These are phyloP conservation scores for Isatis tinctoria DNA, from an alignment of 345 rosid genomes.

Conservation along the genomic window DNA sequence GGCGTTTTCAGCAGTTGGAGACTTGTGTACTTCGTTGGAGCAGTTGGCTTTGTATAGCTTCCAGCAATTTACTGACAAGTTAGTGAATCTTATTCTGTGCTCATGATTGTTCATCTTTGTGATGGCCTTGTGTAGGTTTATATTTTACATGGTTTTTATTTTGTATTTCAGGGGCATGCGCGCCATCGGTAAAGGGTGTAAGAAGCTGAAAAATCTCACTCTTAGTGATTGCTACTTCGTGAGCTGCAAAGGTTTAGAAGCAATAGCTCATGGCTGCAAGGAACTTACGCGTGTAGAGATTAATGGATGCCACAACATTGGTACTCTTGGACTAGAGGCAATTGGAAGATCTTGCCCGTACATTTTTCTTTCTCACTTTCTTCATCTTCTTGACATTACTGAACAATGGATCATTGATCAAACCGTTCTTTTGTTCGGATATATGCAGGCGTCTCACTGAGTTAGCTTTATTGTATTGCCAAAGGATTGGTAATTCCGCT, in stretches of 20 bases:
- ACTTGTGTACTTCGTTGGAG: slow-evolving; percentile 60
- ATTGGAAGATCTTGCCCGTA: slow-evolving; percentile 83
- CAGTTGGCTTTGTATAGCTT: slow-evolving; percentile 67
- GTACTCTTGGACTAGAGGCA: slow-evolving; percentile 73
- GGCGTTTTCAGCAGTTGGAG: slow-evolving; percentile 65
- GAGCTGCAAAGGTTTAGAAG: slow-evolving; percentile 76
- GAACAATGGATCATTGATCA: background rate
- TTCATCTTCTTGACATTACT: background rate
- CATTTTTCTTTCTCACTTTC: slow-evolving; percentile 17
- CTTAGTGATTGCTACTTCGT: slow-evolving; percentile 76
- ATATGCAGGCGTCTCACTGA: slow-evolving; percentile 68
- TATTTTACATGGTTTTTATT: slow-evolving; percentile 11
- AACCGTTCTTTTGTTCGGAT: background rate
- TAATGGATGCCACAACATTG: slow-evolving; percentile 91
- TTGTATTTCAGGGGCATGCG: slow-evolving; percentile 68
- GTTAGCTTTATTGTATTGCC: slow-evolving; percentile 79
- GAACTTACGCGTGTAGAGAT: slow-evolving; percentile 80
- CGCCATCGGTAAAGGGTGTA: slow-evolving; percentile 76
- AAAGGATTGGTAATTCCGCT: slow-evolving; percentile 66
- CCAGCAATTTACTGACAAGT: slow-evolving; percentile 79
- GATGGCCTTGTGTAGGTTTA: background rate
- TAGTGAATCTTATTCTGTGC: slow-evolving; percentile 18
- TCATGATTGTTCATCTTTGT: too few relatives aligned
- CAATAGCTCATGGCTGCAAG: slow-evolving; percentile 71
- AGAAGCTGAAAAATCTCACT: slow-evolving; percentile 65